These are phyloP conservation scores for Morella rubra DNA, from an alignment of 306 rosid genomes.

Conservation along the genomic window DNA sequence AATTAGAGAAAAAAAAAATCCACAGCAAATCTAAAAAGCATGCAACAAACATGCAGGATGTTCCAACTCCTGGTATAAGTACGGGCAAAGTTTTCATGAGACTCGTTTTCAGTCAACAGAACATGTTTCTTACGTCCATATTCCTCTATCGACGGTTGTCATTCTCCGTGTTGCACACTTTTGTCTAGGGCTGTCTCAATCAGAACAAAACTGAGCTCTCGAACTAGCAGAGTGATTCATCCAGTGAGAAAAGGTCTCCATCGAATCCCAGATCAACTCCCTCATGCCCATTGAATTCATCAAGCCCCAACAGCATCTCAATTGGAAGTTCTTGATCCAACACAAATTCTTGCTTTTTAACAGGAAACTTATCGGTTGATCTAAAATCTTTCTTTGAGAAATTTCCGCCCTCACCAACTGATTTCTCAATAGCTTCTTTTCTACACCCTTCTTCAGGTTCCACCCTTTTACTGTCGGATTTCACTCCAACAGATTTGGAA, in stretches of 20 bases:
- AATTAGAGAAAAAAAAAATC: background rate
- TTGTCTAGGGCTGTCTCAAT: background rate
- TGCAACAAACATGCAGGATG: background rate
- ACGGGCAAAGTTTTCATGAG: background rate
- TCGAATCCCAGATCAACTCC: conserved; percentile 45
- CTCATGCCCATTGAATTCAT: conserved; percentile 57
- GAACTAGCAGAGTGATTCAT: conserved; percentile 20
- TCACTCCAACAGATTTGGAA: background rate
- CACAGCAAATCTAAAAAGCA: background rate
- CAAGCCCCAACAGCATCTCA: conserved; percentile 55
- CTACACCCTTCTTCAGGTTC: conserved; percentile 12
- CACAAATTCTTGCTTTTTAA: conserved; percentile 28
- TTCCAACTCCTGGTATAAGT: background rate
- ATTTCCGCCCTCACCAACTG: too few relatives aligned
- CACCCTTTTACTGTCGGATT: background rate
- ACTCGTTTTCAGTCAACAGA: background rate
- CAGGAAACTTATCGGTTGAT: conserved; percentile 15
- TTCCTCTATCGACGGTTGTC: too few relatives aligned
- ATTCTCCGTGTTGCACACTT: background rate
- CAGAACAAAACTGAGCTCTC: conserved; percentile 5
- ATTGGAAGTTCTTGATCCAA: conserved; percentile 34
- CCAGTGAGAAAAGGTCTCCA: conserved; percentile 29
- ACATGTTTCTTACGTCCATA: too few relatives aligned
- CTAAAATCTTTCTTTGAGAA: background rate
- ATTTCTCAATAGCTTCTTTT: conserved; percentile 10